Evolutionary conservation across 306 rosid genomes (phyloP).

Genomic region (Senna tora): DNA sequence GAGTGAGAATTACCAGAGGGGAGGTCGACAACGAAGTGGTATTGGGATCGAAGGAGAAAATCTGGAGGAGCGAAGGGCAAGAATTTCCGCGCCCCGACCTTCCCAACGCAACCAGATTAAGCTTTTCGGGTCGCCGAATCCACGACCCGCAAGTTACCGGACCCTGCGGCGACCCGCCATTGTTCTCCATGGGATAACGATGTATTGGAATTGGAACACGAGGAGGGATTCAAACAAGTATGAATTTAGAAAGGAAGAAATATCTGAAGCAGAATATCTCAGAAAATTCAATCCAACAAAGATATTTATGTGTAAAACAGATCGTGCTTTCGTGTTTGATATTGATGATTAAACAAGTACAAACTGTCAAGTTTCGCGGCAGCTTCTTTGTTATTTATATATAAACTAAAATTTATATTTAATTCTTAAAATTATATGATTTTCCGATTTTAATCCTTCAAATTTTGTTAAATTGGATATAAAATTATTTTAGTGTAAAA

Average conservation of each 20-base stretch:
- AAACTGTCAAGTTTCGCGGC: no score
- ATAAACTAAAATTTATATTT: no score
- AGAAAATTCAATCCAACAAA: neutral
- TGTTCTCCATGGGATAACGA: constrained; percentile 63
- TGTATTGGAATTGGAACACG: constrained; percentile 4
- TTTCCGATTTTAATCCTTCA: no score
- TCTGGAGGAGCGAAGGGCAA: constrained; percentile 64
- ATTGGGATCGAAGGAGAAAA: constrained; percentile 77
- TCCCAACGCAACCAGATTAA: constrained; percentile 59
- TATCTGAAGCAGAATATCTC: neutral
- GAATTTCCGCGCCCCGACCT: constrained; percentile 62
- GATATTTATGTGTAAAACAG: no score
- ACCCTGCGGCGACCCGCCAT: constrained; percentile 65
- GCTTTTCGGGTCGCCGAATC: constrained; percentile 90
- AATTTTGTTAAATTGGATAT: no score
- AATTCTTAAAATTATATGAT: no score
- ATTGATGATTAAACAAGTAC: no score
- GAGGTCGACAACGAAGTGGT: constrained; percentile 65
- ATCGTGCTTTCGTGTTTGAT: no score
- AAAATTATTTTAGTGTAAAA: no score
- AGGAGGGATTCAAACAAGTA: constrained; percentile 27
- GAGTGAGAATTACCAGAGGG: constrained; percentile 64
- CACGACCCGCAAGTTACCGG: constrained; percentile 82
- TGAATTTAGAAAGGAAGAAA: neutral
- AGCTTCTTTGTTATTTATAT: no score